Evolutionary conservation across 371 early-diverging fungal species (phyloP).

Genomic region (Gilbertella persicaria): DNA sequence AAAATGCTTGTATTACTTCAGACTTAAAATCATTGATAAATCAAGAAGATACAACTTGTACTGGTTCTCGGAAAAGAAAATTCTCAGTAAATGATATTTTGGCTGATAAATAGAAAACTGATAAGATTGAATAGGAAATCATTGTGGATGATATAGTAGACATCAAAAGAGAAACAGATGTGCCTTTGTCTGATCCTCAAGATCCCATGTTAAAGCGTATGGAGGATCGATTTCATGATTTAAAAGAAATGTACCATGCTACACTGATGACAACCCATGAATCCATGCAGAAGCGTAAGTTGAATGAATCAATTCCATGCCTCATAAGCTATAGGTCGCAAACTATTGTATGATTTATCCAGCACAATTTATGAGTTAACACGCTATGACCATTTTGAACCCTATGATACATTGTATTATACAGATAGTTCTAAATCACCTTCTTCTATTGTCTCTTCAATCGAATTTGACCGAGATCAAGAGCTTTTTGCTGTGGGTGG

Average conservation of each 20-base stretch:
- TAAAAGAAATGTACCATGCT: conserved; percentile 69
- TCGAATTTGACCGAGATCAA: conserved; percentile 91
- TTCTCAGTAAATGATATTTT: not conserved
- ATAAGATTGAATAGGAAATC: no score
- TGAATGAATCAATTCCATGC: not conserved
- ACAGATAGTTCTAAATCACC: conserved; percentile 55
- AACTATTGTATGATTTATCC: conserved; percentile 49
- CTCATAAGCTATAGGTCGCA: conserved; percentile 7
- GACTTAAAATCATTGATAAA: not conserved
- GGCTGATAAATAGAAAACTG: no score
- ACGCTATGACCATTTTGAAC: conserved; percentile 61
- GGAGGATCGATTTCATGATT: conserved; percentile 68
- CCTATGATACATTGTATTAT: conserved; percentile 76
- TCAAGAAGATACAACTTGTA: not conserved
- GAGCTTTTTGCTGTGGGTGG: conserved; percentile 92
- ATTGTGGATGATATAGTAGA: no score
- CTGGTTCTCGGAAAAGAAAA: not conserved
- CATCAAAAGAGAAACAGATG: not conserved
- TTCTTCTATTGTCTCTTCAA: conserved; percentile 85
- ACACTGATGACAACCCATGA: not conserved
- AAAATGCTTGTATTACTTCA: not conserved
- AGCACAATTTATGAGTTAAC: conserved; percentile 71
- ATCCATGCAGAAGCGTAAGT: conserved; percentile 5
- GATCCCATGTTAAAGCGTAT: conserved; percentile 36
- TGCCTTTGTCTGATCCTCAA: not conserved